These are phyloP conservation scores for Remersonia thermophila DNA, from an alignment of 2,329 filamentous ascomycete species.

Conservation along the genomic window DNA sequence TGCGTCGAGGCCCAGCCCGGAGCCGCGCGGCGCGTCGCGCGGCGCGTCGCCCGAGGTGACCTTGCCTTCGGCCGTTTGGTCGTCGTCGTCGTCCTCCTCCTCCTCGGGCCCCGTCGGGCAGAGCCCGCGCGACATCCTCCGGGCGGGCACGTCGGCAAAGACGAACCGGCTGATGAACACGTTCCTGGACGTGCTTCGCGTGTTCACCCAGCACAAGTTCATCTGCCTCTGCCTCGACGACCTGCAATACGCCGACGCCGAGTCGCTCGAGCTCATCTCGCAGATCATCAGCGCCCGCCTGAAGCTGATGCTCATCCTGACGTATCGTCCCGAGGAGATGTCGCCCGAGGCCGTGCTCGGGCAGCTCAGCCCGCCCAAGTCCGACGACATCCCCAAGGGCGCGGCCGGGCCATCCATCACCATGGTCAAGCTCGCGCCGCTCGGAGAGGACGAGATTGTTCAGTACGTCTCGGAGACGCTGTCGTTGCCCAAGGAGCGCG, in stretches of 20 bases:
- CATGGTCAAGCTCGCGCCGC: slow-evolving; percentile 56
- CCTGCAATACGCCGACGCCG: slow-evolving; percentile 78
- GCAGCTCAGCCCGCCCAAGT: slow-evolving; percentile 41
- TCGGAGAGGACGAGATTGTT: slow-evolving; percentile 68
- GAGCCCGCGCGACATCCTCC: slow-evolving; percentile 47
- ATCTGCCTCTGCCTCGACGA: slow-evolving; percentile 86
- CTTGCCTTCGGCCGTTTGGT: slow-evolving; percentile 24
- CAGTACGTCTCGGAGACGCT: slow-evolving; percentile 75
- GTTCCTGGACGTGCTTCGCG: slow-evolving; percentile 71
- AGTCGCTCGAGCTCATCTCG: slow-evolving; percentile 71
- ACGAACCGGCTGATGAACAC: slow-evolving; percentile 72
- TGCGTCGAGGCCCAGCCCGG: slow-evolving; percentile 20
- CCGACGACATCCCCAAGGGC: slow-evolving; percentile 34
- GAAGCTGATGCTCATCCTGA: slow-evolving; percentile 71
- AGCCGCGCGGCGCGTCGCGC: slow-evolving; percentile 38
- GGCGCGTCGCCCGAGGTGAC: slow-evolving; percentile 27
- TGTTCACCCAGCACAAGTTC: slow-evolving; percentile 72
- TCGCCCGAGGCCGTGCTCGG: slow-evolving; percentile 40
- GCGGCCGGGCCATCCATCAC: slow-evolving; percentile 47
- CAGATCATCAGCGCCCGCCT: slow-evolving; percentile 69
- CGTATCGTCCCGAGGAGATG: slow-evolving; percentile 57
- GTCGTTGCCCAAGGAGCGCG: slow-evolving; percentile 57
- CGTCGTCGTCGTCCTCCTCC: too few relatives aligned
- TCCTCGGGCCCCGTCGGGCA: slow-evolving; percentile 31
- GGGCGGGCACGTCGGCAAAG: slow-evolving; percentile 45